Evolutionary conservation across 805 yeast species (phyloP).

Genomic region (Kregervanrija pseudodelftensis): DNA sequence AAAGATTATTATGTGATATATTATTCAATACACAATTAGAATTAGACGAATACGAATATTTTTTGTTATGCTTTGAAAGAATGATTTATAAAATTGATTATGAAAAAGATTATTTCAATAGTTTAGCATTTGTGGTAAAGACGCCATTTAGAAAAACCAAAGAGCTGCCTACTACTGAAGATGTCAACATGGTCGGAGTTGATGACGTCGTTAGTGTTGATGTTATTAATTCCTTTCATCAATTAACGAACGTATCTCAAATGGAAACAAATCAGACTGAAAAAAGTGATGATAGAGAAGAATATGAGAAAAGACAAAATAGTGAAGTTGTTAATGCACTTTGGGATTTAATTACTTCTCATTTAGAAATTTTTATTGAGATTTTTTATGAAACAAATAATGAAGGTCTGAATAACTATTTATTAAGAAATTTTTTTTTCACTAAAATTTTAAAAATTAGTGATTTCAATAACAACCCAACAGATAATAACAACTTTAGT

Average conservation of each 20-base stretch:
- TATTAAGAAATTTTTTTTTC: slow-evolving; percentile 4
- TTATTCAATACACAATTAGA: slow-evolving; percentile 16
- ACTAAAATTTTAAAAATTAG: slow-evolving; percentile 6
- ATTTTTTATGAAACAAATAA: slow-evolving; percentile 11
- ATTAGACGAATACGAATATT: slow-evolving; percentile 13
- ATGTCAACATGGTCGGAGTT: slow-evolving; percentile 13
- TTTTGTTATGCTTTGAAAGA: slow-evolving; percentile 12
- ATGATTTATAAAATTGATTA: slow-evolving; percentile 9
- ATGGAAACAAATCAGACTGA: background rate
- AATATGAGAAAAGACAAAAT: slow-evolving; percentile 6
- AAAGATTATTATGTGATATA: slow-evolving; percentile 19
- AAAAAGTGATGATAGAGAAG: slow-evolving; percentile 2
- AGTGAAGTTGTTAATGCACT: slow-evolving; percentile 14
- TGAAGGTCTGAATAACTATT: background rate
- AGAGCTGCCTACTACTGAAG: slow-evolving; percentile 9
- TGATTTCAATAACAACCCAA: background rate
- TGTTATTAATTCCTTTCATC: slow-evolving; percentile 22
- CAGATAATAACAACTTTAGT: background rate
- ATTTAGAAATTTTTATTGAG: slow-evolving; percentile 14
- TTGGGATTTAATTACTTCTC: slow-evolving; percentile 17
- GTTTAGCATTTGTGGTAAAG: slow-evolving; percentile 11
- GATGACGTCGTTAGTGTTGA: slow-evolving; percentile 18
- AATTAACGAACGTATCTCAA: slow-evolving; percentile 15
- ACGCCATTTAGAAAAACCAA: slow-evolving; percentile 4
- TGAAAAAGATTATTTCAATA: slow-evolving; percentile 13